Evolutionary conservation across 768 basidiomycete species (phyloP), one percentile per base, ranked within the genome.

Genomic region (Termitomyces sp.): DNA sequence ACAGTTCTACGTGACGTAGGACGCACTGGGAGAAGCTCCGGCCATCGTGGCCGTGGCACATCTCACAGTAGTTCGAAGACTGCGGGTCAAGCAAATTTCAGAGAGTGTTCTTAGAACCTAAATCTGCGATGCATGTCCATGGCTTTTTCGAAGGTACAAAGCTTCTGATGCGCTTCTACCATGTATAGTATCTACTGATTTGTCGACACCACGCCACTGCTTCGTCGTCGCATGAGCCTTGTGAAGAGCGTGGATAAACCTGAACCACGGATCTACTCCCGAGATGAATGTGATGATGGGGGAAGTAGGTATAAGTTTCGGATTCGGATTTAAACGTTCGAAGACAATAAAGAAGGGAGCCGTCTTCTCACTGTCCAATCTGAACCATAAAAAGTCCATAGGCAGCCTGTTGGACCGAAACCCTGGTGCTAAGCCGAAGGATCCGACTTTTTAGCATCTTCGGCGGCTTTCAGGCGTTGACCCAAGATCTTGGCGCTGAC

Each of bases 401-500:
- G 24, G 16, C 12, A 30, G 51, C n/a, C 12, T 40, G 36, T 13
- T 35, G 53, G 51, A 42, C 48, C 48, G 42, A 63, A 61, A 63
- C 56, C 61, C 35, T 48, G 43, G 58, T 68, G 65, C 64, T 67
- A 55, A 64, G 58, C 55, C 61, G 68, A 70, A 57, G 67, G 61
- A 58, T 78, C 72, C 64, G 71, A 65, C 66, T 75, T 72, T 59
- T 69, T 72, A 53, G 75, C 59, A 47, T 72, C 71, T 62, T 77
- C 73, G 54, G 71, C 73, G 53, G 73, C 79, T 65, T 82, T 79
- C 71, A 87, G 69, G 62, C 76, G 78, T 69, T 85, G 77, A 10
- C 86, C 85, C 46, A 91, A 69, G 58, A 92, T 87, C 72, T 90
- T 92, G 59, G 90, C 90, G 69, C 88, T 82, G 60, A 93, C 86